A percentile compares a stretch with the other conserved stretches of the same genome.
Conservation (phyloP, 1,139 yeast genomes). For the Martiniozyma asiatica region DNA sequence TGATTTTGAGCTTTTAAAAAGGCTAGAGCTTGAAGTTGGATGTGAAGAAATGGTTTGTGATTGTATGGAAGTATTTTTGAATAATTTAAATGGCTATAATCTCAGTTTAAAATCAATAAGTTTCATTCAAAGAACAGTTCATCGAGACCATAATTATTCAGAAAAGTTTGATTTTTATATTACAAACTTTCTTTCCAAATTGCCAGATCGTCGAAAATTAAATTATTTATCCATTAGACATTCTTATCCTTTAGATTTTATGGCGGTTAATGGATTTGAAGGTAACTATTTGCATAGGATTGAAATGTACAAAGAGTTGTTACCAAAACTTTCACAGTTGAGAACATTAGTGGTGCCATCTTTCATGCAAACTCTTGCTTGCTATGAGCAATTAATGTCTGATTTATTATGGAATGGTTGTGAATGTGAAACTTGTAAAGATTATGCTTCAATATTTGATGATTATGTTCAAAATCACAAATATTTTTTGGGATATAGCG, state of each 20-base stretch:
- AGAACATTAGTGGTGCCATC: slow-evolving; percentile 43
- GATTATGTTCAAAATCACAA: slow-evolving; percentile 50
- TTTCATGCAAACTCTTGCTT: slow-evolving; percentile 43
- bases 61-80: slow-evolving; percentile 32
- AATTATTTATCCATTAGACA: slow-evolving; percentile 37
- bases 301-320: slow-evolving; percentile 32
- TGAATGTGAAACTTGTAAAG: slow-evolving; percentile 42
- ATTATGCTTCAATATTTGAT: slow-evolving; percentile 40
- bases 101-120: slow-evolving; percentile 28
- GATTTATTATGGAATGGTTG: slow-evolving; percentile 63
- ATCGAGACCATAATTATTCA: slow-evolving; percentile 35
- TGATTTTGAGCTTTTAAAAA: slow-evolving; percentile 21
- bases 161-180: slow-evolving; percentile 47
- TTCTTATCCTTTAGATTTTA: slow-evolving; percentile 36
- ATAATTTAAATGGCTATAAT: slow-evolving; percentile 16
- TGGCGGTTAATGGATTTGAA: slow-evolving; percentile 48
- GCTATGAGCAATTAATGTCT: slow-evolving; percentile 60
- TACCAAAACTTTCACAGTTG: slow-evolving; percentile 34
- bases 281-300: slow-evolving; percentile 57
- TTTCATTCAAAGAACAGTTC: slow-evolving; percentile 33
- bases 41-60: slow-evolving; percentile 34
- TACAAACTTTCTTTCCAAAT: slow-evolving; percentile 30
- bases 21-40: slow-evolving; percentile 30
- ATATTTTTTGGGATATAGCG: slow-evolving; percentile 34
- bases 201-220: slow-evolving; percentile 25